These are phyloP conservation scores for Batrachochytrium dendrobatidis DNA, from an alignment of 371 early-diverging fungal species.

Conservation along the genomic window DNA sequence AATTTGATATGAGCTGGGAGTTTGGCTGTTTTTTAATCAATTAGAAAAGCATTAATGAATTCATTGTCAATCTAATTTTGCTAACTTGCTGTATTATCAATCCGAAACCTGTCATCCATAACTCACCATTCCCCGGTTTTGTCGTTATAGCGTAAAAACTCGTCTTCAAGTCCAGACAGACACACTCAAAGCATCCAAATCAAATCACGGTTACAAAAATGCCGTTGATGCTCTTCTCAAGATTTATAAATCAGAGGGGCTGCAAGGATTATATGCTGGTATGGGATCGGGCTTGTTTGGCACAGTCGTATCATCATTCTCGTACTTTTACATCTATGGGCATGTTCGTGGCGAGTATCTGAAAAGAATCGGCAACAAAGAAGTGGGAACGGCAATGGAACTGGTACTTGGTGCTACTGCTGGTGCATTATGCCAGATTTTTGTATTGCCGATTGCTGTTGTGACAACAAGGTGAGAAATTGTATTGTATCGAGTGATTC, in stretches of 20 bases:
- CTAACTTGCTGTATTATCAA: constrained; percentile 6
- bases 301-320: constrained; percentile 75
- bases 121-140: neutral
- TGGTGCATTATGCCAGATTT: constrained; percentile 81
- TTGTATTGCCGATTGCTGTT: constrained; percentile 86
- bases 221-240: constrained; percentile 73
- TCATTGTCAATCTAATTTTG: too few relatives aligned
- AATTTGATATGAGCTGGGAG: too few relatives aligned
- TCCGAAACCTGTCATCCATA: neutral
- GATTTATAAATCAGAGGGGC: constrained; percentile 78
- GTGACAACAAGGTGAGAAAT: constrained; percentile 58
- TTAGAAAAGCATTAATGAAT: too few relatives aligned
- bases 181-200: constrained; percentile 19
- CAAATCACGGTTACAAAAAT: constrained; percentile 48
- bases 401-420: constrained; percentile 86
- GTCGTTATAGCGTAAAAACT: constrained; percentile 87
- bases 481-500: too few relatives aligned
- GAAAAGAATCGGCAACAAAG: constrained; percentile 8
- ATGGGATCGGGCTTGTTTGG: constrained; percentile 79
- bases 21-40: too few relatives aligned
- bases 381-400: constrained; percentile 66
- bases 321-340: constrained; percentile 92
- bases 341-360: constrained; percentile 48
- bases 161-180: constrained; percentile 82
- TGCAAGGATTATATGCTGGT: constrained; percentile 87